Conservation (phyloP, 1,284 basidiomycete species). For the Sanghuangporus sanghuang region DNA sequence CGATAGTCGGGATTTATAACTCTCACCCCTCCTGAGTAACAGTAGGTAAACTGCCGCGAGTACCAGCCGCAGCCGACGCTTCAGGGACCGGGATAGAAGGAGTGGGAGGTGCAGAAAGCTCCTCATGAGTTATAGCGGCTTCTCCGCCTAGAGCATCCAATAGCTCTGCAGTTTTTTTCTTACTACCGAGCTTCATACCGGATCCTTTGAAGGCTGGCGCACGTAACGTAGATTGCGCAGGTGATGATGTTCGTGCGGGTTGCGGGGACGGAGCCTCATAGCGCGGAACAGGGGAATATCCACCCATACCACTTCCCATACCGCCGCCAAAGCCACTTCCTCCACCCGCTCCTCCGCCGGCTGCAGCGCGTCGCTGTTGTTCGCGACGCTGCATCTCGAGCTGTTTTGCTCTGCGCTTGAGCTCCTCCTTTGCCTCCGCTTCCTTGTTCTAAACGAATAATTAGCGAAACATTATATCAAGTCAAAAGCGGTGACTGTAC, state of each 20-base stretch:
- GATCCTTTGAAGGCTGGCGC: slow-evolving; percentile 87
- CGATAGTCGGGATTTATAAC: neutral
- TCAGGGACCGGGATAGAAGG: slow-evolving; percentile 47
- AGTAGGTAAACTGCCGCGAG: slow-evolving; percentile 64
- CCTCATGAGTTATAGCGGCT: slow-evolving; percentile 48
- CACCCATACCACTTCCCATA: slow-evolving; percentile 38
- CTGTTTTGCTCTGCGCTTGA: slow-evolving; percentile 96
- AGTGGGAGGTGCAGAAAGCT: slow-evolving; percentile 52
- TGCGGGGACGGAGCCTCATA: slow-evolving; percentile 57
- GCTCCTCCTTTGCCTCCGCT: slow-evolving; percentile 98
- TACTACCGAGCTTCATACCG: slow-evolving; percentile 97
- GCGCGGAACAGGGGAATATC: slow-evolving; percentile 64
- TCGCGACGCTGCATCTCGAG: slow-evolving; percentile 97
- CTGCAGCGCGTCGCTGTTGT: slow-evolving; percentile 72
- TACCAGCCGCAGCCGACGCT: slow-evolving; percentile 34
- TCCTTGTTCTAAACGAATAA: slow-evolving; percentile 79
- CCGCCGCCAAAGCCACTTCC: slow-evolving; percentile 53
- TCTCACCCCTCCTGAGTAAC: slow-evolving; percentile 75
- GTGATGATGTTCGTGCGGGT: slow-evolving; percentile 42
- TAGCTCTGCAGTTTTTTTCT: slow-evolving; percentile 86
- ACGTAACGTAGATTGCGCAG: slow-evolving; percentile 47
- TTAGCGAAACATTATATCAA: neutral
- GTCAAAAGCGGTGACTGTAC: slow-evolving; percentile 24
- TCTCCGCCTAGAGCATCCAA: slow-evolving; percentile 86
- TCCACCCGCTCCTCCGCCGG: slow-evolving; percentile 35